phyloP scores from a whole-genome alignment of 805 yeast genomes.

The Zygosaccharomyces rouxii region DNA sequence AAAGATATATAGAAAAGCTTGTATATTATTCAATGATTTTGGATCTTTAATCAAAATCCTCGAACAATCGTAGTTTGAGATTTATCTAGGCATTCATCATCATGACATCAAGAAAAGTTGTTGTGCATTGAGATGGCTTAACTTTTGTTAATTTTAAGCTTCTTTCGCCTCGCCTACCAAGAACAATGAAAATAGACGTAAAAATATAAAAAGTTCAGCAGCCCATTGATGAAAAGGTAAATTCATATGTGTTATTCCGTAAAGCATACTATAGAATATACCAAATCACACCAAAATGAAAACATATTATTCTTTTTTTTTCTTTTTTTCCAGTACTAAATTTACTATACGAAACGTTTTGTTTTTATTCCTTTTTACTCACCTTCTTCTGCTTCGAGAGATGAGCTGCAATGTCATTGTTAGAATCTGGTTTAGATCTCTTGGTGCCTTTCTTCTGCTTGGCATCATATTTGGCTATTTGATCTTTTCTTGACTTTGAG shows the following conservation, averaged over 20 bases:
- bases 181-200: not conserved
- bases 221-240: not conserved
- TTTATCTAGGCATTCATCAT: not conserved
- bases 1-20: not conserved
- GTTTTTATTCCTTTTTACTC: constrained; percentile 3
- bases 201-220: not conserved
- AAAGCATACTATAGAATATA: not conserved
- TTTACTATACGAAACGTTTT: not conserved
- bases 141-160: not conserved
- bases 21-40: not conserved
- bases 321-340: too few relatives aligned
- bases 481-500: constrained; percentile 63
- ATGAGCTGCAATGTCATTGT: constrained; percentile 21
- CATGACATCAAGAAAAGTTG: not conserved
- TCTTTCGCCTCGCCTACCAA: not conserved
- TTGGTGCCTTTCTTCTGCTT: constrained; percentile 39
- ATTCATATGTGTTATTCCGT: not conserved
- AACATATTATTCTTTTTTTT: too few relatives aligned
- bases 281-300: not conserved
- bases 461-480: constrained; percentile 57
- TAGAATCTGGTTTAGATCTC: constrained; percentile 18
- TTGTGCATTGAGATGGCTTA: not conserved
- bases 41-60: not conserved
- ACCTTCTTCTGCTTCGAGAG: constrained; percentile 17
- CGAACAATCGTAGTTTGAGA: not conserved